A percentile compares a stretch with the other conserved stretches of the same genome.
Conservation (phyloP, 2,329 filamentous ascomycete species). For the Pseudogymnoascus verrucosus region DNA sequence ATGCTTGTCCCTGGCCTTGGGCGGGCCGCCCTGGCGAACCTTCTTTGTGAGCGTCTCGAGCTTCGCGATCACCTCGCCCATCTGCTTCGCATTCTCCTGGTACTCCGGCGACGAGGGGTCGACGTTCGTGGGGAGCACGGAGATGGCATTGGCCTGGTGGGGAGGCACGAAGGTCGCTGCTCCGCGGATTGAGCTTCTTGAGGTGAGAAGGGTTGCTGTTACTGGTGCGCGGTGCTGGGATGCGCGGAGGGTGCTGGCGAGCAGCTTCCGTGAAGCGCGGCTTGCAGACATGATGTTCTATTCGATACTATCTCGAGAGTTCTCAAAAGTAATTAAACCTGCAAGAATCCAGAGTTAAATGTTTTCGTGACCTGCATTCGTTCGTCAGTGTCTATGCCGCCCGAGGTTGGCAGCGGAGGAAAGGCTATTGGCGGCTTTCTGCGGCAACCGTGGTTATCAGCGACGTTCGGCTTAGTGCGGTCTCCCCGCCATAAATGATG, state of each 20-base stretch:
- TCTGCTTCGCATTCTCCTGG: conserved; percentile 69
- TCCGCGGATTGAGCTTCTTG: conserved; percentile 14
- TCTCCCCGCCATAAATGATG: conserved; percentile 6
- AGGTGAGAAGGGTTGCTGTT: conserved; percentile 18
- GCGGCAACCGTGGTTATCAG: conserved; percentile 3
- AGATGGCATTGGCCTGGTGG: conserved; percentile 76
- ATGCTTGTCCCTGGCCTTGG: conserved; percentile 82
- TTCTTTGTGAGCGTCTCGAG: conserved; percentile 63
- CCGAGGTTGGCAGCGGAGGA: not conserved
- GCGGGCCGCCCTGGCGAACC: conserved; percentile 67
- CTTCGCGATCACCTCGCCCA: conserved; percentile 62
- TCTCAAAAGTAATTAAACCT: not conserved
- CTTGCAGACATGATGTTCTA: conserved; percentile 38
- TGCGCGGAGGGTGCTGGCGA: conserved; percentile 32
- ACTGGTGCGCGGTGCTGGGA: conserved; percentile 23
- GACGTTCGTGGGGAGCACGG: conserved; percentile 65
- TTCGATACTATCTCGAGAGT: not conserved
- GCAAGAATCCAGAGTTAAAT: conserved; percentile 7
- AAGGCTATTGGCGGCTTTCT: conserved; percentile 2
- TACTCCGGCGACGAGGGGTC: conserved; percentile 73
- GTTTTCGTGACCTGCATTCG: not conserved
- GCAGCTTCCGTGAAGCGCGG: conserved; percentile 40
- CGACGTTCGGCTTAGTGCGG: not conserved
- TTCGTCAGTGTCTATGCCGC: not conserved
- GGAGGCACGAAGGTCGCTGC: conserved; percentile 72